Percentiles rank a stretch among this genome's conserved stretches.
phyloP scores from a whole-genome alignment of 306 rosid genomes.

The Clitoria ternatea region DNA sequence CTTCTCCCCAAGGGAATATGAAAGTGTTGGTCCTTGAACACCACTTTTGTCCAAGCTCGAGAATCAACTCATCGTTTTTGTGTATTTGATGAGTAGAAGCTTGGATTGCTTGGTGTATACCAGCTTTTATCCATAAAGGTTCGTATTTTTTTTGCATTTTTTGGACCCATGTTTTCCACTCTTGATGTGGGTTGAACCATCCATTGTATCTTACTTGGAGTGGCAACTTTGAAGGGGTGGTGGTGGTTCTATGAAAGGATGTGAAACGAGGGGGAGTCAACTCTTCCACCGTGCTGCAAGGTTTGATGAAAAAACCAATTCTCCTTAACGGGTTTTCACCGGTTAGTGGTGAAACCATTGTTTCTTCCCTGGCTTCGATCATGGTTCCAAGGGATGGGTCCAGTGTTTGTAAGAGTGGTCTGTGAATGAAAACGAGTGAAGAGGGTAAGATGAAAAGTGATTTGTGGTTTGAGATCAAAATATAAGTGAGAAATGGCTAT shows the following conservation, averaged over 20 bases:
- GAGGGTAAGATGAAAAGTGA: neutral
- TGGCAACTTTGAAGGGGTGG: neutral
- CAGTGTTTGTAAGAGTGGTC: neutral
- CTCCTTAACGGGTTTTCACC: slow-evolving; percentile 14
- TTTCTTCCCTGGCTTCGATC: slow-evolving; percentile 25
- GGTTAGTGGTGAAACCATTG: slow-evolving; percentile 29
- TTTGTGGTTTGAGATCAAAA: too few relatives aligned
- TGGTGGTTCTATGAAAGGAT: neutral
- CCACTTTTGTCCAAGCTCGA: slow-evolving; percentile 39
- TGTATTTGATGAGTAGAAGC: slow-evolving; percentile 34
- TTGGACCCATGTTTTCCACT: slow-evolving; percentile 35
- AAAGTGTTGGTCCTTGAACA: slow-evolving; percentile 38
- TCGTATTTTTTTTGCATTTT: slow-evolving; percentile 16
- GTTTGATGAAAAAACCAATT: slow-evolving; percentile 34
- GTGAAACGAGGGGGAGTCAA: neutral
- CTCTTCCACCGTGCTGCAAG: neutral
- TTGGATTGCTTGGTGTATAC: slow-evolving; percentile 46
- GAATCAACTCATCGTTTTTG: slow-evolving; percentile 22
- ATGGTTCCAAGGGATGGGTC: neutral
- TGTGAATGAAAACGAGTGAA: neutral
- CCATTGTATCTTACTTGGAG: slow-evolving; percentile 11
- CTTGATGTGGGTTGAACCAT: slow-evolving; percentile 18
- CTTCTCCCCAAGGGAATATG: slow-evolving; percentile 58
- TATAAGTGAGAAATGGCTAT: too few relatives aligned
- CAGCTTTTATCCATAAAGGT: slow-evolving; percentile 32